These are phyloP conservation scores for Omphalea diandra DNA, from an alignment of 441 rosid species.

Conservation along the genomic window DNA sequence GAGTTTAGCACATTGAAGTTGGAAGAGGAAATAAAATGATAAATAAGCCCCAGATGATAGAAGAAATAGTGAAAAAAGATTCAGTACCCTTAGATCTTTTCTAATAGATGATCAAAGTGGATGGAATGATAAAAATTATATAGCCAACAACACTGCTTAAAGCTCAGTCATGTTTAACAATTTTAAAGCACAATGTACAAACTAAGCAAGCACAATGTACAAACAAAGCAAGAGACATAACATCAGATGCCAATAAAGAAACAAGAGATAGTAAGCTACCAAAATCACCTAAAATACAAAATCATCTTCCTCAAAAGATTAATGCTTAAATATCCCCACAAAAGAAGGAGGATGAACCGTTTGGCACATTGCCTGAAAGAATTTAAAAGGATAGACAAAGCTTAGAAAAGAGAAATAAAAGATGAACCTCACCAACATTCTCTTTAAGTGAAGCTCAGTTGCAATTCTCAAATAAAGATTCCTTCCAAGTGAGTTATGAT, in stretches of 20 bases:
- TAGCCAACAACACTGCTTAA: too few relatives aligned
- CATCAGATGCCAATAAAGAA: neutral
- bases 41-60: too few relatives aligned
- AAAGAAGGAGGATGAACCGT: neutral
- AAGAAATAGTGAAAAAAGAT: too few relatives aligned
- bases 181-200: too few relatives aligned
- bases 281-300: neutral
- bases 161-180: too few relatives aligned
- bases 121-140: too few relatives aligned
- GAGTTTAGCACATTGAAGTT: too few relatives aligned
- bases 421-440: slow-evolving; percentile 77
- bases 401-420: neutral
- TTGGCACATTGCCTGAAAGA: neutral
- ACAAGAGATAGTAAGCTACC: neutral
- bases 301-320: neutral
- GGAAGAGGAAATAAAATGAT: too few relatives aligned
- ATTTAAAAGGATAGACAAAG: neutral
- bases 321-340: neutral
- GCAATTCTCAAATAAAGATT: slow-evolving; percentile 93
- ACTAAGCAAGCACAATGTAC: too few relatives aligned
- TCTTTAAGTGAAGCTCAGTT: slow-evolving; percentile 91
- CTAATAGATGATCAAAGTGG: too few relatives aligned
- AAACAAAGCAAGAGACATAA: neutral
- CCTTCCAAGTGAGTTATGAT: slow-evolving; percentile 92
- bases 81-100: too few relatives aligned